phyloP scores from a whole-genome alignment of 2,329 filamentous ascomycete species.

The Fusarium transvaalense region DNA sequence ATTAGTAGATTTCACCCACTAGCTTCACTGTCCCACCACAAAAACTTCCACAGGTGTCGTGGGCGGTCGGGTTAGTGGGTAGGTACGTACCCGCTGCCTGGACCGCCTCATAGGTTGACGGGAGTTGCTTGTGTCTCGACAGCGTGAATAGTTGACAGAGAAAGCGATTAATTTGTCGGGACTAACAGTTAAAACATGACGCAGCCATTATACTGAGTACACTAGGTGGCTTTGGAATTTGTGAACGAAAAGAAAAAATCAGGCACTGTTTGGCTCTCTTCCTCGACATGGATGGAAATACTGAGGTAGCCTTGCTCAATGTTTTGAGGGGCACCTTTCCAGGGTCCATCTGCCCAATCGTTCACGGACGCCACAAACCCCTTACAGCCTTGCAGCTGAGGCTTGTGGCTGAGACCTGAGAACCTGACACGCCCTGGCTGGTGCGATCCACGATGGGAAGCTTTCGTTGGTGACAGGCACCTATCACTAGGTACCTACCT shows the following conservation, averaged over 20 bases:
- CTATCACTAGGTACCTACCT: too few relatives aligned
- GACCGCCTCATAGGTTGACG: conserved; percentile 6
- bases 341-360: conserved; percentile 26
- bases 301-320: conserved; percentile 12
- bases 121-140: not conserved
- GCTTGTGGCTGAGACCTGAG: conserved; percentile 11
- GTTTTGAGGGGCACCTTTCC: conserved; percentile 24
- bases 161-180: too few relatives aligned
- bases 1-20: conserved; percentile 40
- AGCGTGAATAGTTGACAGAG: not conserved
- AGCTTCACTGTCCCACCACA: conserved; percentile 45
- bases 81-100: conserved; percentile 45
- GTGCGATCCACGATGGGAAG: conserved; percentile 4
- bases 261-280: not conserved
- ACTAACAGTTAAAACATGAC: not conserved
- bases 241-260: too few relatives aligned
- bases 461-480: conserved; percentile 19
- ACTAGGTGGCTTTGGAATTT: too few relatives aligned
- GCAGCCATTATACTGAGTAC: too few relatives aligned
- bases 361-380: conserved; percentile 24
- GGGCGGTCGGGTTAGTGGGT: conserved; percentile 45
- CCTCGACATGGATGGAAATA: too few relatives aligned
- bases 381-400: conserved; percentile 36
- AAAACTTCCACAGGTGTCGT: conserved; percentile 48
- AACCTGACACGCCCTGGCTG: not conserved